These are phyloP conservation scores for Lasiodiplodia hormozganensis DNA, from an alignment of 2,329 filamentous ascomycete genomes.

Conservation along the genomic window DNA sequence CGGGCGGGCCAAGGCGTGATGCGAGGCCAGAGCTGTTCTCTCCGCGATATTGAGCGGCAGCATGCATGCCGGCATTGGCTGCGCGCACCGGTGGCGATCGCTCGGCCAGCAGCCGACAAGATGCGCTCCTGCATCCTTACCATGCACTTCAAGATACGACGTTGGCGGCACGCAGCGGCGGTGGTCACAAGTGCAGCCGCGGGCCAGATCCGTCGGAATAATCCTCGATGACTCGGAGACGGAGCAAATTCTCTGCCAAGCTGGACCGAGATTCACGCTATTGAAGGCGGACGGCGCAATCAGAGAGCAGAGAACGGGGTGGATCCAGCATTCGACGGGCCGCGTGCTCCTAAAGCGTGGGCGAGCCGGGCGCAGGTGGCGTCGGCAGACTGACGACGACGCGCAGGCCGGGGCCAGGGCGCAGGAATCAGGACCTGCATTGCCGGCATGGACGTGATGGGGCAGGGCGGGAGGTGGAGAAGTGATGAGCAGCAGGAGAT, in stretches of 20 bases:
- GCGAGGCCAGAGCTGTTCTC: constrained; percentile 10
- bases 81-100: background rate
- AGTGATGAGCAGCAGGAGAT: constrained; percentile 12
- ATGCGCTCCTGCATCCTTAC: constrained; percentile 14
- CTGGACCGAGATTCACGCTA: background rate
- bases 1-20: constrained; percentile 25
- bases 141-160: background rate
- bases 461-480: constrained; percentile 25
- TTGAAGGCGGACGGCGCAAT: constrained; percentile 13
- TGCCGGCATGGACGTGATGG: constrained; percentile 21
- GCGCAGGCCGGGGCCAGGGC: background rate
- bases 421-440: constrained; percentile 25
- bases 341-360: background rate
- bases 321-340: background rate
- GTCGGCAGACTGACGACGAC: constrained; percentile 24
- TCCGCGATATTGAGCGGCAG: constrained; percentile 19
- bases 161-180: background rate
- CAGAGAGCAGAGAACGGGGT: constrained; percentile 1
- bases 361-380: constrained; percentile 8
- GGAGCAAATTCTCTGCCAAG: constrained; percentile 11
- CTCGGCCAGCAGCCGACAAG: background rate
- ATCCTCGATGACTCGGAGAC: constrained; percentile 7
- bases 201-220: background rate
- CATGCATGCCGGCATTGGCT: constrained; percentile 21
- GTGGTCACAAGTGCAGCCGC: constrained; percentile 13